Base-by-base conservation (phyloP, 139 green algal species). In the Chlorella ohadii region DNA sequence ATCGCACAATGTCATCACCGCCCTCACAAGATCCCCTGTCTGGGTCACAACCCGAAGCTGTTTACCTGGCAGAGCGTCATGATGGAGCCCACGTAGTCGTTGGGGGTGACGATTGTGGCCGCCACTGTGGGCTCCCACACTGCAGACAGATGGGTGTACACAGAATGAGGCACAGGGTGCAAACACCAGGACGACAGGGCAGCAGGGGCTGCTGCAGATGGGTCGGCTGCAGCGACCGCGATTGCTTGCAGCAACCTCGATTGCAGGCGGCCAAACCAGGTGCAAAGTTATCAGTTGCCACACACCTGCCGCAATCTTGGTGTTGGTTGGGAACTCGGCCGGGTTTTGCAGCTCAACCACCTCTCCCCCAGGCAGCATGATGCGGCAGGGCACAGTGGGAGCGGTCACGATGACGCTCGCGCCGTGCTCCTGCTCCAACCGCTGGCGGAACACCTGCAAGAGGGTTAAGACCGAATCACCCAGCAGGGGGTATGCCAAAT, bases 101-200 rank as follows among this genome's bases (percentile, higher is more conserved):
- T 87, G 28, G 96, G 97, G 0, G 83, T 83, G 17, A 99, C 87
- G 73, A 99, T 95, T 34, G 96, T 99, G 78, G 95, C 94, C 0
- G 72, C 86, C 31, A 99, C 97, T 0, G 93, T 97, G 1, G 96
- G 97, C 94, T 99, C 97, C 59, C 84, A 81, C 51, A 94, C 90
- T 57, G 85, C 84, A 34, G 59, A n/a, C n/a, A n/a, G n/a, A n/a
- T n/a, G n/a, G n/a, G n/a, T n/a, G n/a, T n/a, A n/a, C 63, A 68
- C 44, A 51, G 9, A 9, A 51, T 6, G 9, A 28, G 27, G 63
- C 63, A 68, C 15, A 33, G 63, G 31, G 59, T 23, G 28, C 22
- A 7, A 31, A 5, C 59, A 31, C 1, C 64, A 20, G 3, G 28
- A 2, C 13, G 64, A 23, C 28, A 31, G n/a, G 28, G 33, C n/a